These are phyloP conservation scores for Leptographium procerum DNA, from an alignment of 2,329 filamentous ascomycete species.

Conservation along the genomic window DNA sequence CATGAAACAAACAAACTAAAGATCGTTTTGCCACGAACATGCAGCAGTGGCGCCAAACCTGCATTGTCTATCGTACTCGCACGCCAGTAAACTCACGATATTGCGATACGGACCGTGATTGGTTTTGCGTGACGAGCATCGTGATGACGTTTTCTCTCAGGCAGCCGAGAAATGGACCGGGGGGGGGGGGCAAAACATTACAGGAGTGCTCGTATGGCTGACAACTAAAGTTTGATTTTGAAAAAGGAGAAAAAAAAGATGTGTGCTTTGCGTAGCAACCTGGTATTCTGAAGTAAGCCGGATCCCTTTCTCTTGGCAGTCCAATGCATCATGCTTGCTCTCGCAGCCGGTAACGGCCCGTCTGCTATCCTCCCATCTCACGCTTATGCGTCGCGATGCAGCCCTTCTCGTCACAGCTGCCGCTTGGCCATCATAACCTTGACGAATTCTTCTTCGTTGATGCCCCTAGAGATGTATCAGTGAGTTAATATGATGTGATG, in stretches of 20 bases:
- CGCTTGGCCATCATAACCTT: slow-evolving; percentile 42
- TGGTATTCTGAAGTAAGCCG: not conserved
- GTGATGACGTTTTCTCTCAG: not conserved
- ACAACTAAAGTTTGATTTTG: not conserved
- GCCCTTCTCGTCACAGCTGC: slow-evolving; percentile 8
- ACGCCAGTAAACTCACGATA: not conserved
- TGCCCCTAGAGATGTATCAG: slow-evolving; percentile 28
- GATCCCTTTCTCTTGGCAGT: not conserved
- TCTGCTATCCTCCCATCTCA: not conserved
- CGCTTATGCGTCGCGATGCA: no score
- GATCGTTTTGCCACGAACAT: not conserved
- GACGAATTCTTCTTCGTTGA: slow-evolving; percentile 58
- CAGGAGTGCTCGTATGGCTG: no score
- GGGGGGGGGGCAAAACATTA: not conserved
- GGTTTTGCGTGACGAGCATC: not conserved
- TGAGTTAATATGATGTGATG: not conserved
- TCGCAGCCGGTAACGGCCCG: no score
- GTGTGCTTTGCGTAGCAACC: not conserved
- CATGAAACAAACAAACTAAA: not conserved
- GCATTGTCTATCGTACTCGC: not conserved
- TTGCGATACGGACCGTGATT: not conserved
- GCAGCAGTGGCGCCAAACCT: not conserved
- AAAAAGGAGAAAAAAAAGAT: not conserved
- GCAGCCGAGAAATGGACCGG: not conserved
- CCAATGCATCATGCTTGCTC: not conserved